Evolutionary conservation across 306 rosid genomes (phyloP), one percentile per base, ranked within the genome.

Genomic region (Geum urbanum): DNA sequence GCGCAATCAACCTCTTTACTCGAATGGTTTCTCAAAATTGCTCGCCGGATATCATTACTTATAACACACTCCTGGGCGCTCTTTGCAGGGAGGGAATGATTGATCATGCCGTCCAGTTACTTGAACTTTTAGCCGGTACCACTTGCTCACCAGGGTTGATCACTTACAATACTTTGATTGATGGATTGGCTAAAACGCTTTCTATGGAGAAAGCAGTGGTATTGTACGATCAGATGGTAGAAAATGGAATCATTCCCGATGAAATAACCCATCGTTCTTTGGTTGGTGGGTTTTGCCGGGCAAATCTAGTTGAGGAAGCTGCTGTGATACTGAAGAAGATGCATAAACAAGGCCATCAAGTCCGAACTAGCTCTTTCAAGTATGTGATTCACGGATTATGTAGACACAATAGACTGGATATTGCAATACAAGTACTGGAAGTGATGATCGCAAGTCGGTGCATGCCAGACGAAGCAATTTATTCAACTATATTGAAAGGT

Each of bases 51-150:
- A 88, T 88, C 76, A 56, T 92, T 19, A 90, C 96, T 16, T 90
- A 90, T 61, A 92, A 92, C 78, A 90, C 89, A 22, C 87, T 92
- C 64, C 78, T 92, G 46, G 88, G 86, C 37, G 86, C 94, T 60
- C 74, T 92, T 68, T 81, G 91, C 62, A 92, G 83, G 74, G 94
- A 84, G 71, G 97, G 96, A 48, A 76, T 86, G 89, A 72, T 90
- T 41, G 87, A 86, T 32, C 96, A 88, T 82, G 90, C 86, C 48
- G 64, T 86, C 73, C 76, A 77, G 66, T 78, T 92, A 50, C 86
- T 90, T 53, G 37, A 72, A 66, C 59, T 75, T 68, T 63, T 92
- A 81, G 76, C 55, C 9, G 88, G 86, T 57, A 72, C 85, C 24
- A 78, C 74, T 59, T 86, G 89, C 63, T 68, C 91, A 73, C 94